Evolutionary conservation across 129 eudicot species (phyloP).

Genomic region (Flaveria ramosissima): DNA sequence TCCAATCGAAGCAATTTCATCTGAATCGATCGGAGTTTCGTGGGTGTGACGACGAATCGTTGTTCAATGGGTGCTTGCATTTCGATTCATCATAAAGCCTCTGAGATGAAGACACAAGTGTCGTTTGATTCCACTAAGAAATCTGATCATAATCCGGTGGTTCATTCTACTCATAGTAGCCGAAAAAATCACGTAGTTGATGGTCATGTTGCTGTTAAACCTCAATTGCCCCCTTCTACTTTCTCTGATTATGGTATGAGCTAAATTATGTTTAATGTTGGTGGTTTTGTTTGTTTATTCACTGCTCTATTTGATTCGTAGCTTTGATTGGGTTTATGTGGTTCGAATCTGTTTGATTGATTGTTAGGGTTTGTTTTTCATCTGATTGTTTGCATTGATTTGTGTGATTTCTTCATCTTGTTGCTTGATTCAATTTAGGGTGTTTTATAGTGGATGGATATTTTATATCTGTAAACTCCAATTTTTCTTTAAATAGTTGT

Average conservation of each 20-base stretch:
- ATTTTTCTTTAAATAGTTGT: not conserved
- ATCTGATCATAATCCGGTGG: slow-evolving; percentile 34
- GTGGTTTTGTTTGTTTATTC: too few species aligned
- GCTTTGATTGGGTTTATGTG: not conserved
- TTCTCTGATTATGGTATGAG: slow-evolving; percentile 37
- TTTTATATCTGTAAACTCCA: not conserved
- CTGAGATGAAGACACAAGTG: slow-evolving; percentile 32
- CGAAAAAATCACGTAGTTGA: slow-evolving; percentile 23
- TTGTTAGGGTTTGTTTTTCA: not conserved
- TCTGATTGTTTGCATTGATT: not conserved
- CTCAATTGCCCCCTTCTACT: slow-evolving; percentile 41
- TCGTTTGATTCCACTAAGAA: slow-evolving; percentile 33
- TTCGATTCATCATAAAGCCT: slow-evolving; percentile 37
- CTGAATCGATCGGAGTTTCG: not conserved
- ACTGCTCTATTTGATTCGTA: not conserved
- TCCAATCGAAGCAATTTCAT: slow-evolving; percentile 13
- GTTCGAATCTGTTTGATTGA: not conserved
- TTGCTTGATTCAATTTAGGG: not conserved
- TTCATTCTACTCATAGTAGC: slow-evolving; percentile 25
- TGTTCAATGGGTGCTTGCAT: slow-evolving; percentile 55
- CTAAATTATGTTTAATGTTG: not conserved
- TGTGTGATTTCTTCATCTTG: slow-evolving; percentile 9
- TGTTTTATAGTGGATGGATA: too few species aligned
- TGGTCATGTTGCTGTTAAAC: slow-evolving; percentile 45
- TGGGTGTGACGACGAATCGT: slow-evolving; percentile 23